Base-by-base conservation (phyloP, 2,329 filamentous ascomycete species). In the Aspergillus ochraceus region DNA sequence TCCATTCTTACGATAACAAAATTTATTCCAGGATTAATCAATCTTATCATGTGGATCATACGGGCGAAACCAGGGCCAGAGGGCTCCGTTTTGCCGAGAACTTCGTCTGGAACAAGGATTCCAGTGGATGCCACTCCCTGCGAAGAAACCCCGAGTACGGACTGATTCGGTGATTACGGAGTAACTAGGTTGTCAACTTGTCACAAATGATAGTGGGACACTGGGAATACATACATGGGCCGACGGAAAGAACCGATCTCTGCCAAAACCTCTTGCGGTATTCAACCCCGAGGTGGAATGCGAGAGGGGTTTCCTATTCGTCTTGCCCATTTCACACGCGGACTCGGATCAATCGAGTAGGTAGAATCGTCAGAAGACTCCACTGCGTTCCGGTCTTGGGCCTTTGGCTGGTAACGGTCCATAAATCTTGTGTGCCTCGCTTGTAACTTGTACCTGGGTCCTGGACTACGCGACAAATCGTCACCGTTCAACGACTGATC, bases 21-120 rank as follows among this genome's bases (percentile, higher is more conserved):
- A 52, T 51, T 54, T n/a, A 9, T 45, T 52, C 42, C 46, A 39
- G 22, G 32, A 52, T 54, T 59, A 63, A 65, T 65, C 60, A 66
- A 68, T 65, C 63, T 68, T 68, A 68, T 66, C 66, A 63, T 66
- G 64, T 68, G 66, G 66, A 63, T 59, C 64, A 26, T 57, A 47
- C 49, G 22, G 42, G 52, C 45, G 45, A 58, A 46, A 39, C 47
- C 39, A 54, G 54, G 49, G 53, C 30, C 36, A 42, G 19, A 11
- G 39, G 14, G 20, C 52, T 60, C 49, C 58, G 54, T 60, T 52
- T 42, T 56, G 46, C 22, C 57, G 47, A 52, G 30, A 50, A 55
- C 49, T 26, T 30, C 36, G 24, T 52, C 42, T 45, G 24, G 49
- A 54, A 47, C 19, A 45, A 49, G 54, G 51, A 53, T 36, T 22